Evolutionary conservation across 108 stramenopile genomes (phyloP).

Genomic region (Schizochytrium sp.): DNA sequence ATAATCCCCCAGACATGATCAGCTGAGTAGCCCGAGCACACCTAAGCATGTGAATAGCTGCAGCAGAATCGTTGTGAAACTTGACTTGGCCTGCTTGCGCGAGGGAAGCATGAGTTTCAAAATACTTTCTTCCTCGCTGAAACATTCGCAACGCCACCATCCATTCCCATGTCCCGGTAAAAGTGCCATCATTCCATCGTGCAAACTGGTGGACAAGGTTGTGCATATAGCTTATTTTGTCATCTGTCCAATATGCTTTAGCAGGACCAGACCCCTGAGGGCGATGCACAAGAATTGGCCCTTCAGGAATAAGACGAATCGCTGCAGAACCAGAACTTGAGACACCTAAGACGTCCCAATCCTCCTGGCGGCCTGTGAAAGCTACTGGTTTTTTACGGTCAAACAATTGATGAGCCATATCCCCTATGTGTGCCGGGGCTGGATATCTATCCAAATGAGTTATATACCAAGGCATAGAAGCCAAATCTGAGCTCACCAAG

Average conservation of each 20-base stretch:
- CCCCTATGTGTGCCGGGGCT: neutral
- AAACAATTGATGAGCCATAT: neutral
- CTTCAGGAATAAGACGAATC: neutral
- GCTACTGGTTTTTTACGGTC: neutral
- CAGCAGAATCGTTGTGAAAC: neutral
- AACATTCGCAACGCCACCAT: conserved; percentile 15
- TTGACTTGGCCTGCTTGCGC: neutral
- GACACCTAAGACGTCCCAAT: neutral
- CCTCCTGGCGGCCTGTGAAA: neutral
- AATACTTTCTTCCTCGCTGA: neutral
- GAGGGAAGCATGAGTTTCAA: neutral
- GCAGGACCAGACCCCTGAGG: neutral
- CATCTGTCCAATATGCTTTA: neutral
- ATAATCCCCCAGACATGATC: neutral
- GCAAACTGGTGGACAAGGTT: neutral
- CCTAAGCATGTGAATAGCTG: neutral
- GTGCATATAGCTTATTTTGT: neutral
- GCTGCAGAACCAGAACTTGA: neutral
- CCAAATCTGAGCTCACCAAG: conserved; percentile 80
- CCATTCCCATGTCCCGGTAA: conserved; percentile 6
- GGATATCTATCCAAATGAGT: neutral
- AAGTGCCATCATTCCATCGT: neutral
- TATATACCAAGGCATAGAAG: conserved; percentile 80
- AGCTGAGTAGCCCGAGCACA: neutral
- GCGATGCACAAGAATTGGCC: neutral